Evolutionary conservation across 2,329 filamentous ascomycete species (phyloP).

Genomic region (Pseudogymnoascus sp.): DNA sequence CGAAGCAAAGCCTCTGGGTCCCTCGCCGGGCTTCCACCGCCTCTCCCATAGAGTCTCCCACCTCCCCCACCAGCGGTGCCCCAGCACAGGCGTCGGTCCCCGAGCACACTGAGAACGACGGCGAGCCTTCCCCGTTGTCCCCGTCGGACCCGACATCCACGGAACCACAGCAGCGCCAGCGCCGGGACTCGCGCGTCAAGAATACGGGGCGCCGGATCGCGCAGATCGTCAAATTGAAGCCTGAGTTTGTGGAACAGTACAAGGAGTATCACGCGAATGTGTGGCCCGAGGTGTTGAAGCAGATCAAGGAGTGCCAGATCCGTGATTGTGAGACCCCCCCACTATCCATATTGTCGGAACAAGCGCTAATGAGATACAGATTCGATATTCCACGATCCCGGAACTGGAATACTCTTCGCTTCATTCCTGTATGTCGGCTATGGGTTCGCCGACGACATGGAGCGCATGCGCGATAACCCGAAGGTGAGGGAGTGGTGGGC

Average conservation of each 20-base stretch:
- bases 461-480: constrained; percentile 62
- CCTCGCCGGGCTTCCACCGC: background rate
- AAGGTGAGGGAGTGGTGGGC: constrained; percentile 73
- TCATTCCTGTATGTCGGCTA: constrained; percentile 72
- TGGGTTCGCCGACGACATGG: constrained; percentile 68
- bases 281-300: constrained; percentile 69
- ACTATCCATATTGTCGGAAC: background rate
- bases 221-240: constrained; percentile 66
- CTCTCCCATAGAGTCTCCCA: background rate
- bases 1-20: constrained; percentile 5
- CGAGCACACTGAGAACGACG: background rate
- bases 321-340: constrained; percentile 48
- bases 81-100: background rate
- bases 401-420: constrained; percentile 58
- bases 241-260: constrained; percentile 58
- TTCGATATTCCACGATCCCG: constrained; percentile 63
- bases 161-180: background rate
- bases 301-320: constrained; percentile 70
- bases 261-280: constrained; percentile 65
- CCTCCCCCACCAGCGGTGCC: background rate
- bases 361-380: constrained; percentile 37
- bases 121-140: background rate
- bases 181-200: constrained; percentile 15
- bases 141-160: background rate
- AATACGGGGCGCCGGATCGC: constrained; percentile 51